Evolutionary conservation across 441 rosid species (phyloP), one percentile per base, ranked within the genome.

Genomic region (Pelargonium exstipulatum): DNA sequence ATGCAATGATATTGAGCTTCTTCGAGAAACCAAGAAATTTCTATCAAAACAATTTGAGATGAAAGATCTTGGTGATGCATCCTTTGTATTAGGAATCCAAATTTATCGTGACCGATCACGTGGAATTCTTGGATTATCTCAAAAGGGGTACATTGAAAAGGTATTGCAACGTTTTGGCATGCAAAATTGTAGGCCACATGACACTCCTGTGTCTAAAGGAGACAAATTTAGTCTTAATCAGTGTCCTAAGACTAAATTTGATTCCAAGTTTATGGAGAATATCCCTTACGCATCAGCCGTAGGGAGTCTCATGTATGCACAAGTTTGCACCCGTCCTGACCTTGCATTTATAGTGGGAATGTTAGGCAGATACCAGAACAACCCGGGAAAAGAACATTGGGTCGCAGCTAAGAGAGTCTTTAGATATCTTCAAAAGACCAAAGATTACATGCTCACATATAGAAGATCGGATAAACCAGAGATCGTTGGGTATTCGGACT

Each of bases 221-320:
- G 35, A 68, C 48, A 68, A 35, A 16, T 68, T 68, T 9, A 51
- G 48, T 68, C 20, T 49, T n/a, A 32, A 3, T 7, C 46, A 68
- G 4, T 46, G 58, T 26, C 69, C 40, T 4, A 22, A 9, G 16
- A 66, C 22, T 46, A n/a, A 46, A 3, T 16, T 35, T 10, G 18
- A 64, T 9, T 3, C 10, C 1, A 9, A 1, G 9, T 6, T n/a
- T 1, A 64, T 64, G 9, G 2, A 16, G 2, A 16, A 53, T 4
- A 53, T 53, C 14, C 9, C 22, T 1, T 53, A 53, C 12, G 61
- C 61, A n/a, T 53, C 13, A 49, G 17, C 13, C 0, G 55, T 53
- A 14, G 61, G 61, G 9, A 53, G 61, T 16, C 61, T 53, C 14
- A 53, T 53, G 61, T n/a, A 53, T 53, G 20, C 61, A 3, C 8